Conservation (phyloP, 2,329 filamentous ascomycete species). For the Diaporthe sp. region DNA sequence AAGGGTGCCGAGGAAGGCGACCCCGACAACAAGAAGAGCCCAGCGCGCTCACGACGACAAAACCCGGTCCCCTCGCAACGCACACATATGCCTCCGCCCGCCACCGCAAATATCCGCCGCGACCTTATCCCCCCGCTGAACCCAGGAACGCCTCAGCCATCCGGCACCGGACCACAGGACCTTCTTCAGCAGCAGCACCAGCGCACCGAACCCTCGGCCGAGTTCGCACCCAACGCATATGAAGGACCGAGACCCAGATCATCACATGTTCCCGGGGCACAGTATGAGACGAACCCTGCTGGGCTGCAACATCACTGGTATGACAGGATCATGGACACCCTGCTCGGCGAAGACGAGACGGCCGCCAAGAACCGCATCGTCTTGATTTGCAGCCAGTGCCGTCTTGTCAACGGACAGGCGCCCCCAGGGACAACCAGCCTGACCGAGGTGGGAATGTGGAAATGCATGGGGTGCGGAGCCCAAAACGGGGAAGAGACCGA, state of each 20-base stretch:
- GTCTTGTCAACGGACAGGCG: constrained; percentile 94
- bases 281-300: constrained; percentile 43
- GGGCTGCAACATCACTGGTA: constrained; percentile 79
- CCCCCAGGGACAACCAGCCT: constrained; percentile 84
- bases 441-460: constrained; percentile 87
- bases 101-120: constrained; percentile 71
- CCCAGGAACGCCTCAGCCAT: constrained; percentile 40
- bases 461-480: constrained; percentile 84
- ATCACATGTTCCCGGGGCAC: constrained; percentile 1
- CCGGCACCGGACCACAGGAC: constrained; percentile 30
- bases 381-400: constrained; percentile 83
- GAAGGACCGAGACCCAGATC: constrained; percentile 35
- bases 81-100: constrained; percentile 65
- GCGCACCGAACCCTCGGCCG: constrained; percentile 59
- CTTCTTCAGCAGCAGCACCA: constrained; percentile 36
- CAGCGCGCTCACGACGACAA: constrained; percentile 27
- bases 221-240: constrained; percentile 82
- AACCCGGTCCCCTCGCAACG: constrained; percentile 47
- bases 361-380: constrained; percentile 90
- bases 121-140: constrained; percentile 39
- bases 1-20: constrained; percentile 39
- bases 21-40: constrained; percentile 35
- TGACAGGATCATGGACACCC: constrained; percentile 89
- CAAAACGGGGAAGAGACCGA: constrained; percentile 87
- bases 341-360: constrained; percentile 95